Evolutionary conservation across 2,329 filamentous ascomycete species (phyloP).

Genomic region (Exophiala lecanii-corni): DNA sequence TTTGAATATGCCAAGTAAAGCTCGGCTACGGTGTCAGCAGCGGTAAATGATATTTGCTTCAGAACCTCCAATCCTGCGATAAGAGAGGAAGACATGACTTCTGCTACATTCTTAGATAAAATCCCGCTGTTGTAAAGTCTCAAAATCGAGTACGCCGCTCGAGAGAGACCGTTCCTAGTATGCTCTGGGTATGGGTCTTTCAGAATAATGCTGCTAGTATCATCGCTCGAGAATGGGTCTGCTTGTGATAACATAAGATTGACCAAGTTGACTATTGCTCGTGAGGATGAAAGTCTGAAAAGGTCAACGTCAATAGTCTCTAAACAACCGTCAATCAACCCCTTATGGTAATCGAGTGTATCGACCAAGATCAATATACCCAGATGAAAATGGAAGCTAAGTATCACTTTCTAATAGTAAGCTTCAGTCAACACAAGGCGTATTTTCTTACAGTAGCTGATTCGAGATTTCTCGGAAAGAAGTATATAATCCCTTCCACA

Average conservation of each 20-base stretch:
- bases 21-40: not conserved
- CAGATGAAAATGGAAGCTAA: constrained; percentile 10
- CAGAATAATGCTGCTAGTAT: constrained; percentile 1
- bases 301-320: not conserved
- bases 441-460: constrained; percentile 7
- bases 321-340: too few relatives aligned
- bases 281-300: constrained; percentile 3
- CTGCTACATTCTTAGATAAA: not conserved
- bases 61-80: not conserved
- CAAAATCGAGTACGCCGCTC: constrained; percentile 7
- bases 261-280: constrained; percentile 7
- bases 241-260: constrained; percentile 5
- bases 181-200: constrained; percentile 11
- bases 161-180: constrained; percentile 3
- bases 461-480: constrained; percentile 3
- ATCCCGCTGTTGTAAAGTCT: not conserved
- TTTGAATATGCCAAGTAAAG: not conserved
- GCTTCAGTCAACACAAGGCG: not conserved
- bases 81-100: not conserved
- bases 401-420: constrained; percentile 1
- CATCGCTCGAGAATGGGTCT: not conserved
- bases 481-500: constrained; percentile 8
- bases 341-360: constrained; percentile 1
- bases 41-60: constrained; percentile 1
- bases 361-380: constrained; percentile 9